These are phyloP conservation scores for Cytospora piceicola DNA, from an alignment of 2,329 filamentous ascomycete species.

Conservation along the genomic window DNA sequence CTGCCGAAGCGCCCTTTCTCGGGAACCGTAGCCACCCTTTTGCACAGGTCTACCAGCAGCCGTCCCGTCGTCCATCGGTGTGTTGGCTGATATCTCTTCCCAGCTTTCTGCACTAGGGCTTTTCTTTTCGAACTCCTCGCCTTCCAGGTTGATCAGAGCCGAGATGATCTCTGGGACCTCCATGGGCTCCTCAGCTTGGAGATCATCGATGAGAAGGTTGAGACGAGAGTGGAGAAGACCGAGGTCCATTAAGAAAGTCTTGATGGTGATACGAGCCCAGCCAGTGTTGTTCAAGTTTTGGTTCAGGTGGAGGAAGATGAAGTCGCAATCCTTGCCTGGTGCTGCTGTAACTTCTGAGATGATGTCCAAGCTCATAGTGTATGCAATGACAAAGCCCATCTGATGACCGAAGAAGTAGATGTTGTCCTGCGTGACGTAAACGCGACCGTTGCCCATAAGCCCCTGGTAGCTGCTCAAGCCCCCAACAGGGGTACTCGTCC, in stretches of 20 bases:
- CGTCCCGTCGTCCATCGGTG: conserved; percentile 63
- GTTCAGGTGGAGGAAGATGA: conserved; percentile 78
- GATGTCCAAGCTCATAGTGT: conserved; percentile 72
- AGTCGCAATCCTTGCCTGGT: conserved; percentile 89
- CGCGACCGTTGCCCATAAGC: conserved; percentile 71
- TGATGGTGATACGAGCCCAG: conserved; percentile 79
- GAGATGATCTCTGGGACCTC: conserved; percentile 71
- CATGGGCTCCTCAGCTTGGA: conserved; percentile 71
- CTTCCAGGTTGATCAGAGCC: conserved; percentile 75
- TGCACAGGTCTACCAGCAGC: conserved; percentile 45
- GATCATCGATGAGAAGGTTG: conserved; percentile 82
- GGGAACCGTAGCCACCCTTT: conserved; percentile 43
- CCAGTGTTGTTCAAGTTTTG: conserved; percentile 66
- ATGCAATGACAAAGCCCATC: conserved; percentile 85
- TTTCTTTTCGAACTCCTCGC: conserved; percentile 58
- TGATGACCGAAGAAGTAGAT: conserved; percentile 98
- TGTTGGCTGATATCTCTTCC: conserved; percentile 75
- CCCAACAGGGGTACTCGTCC: conserved; percentile 61
- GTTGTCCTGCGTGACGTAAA: conserved; percentile 84
- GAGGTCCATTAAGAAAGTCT: conserved; percentile 89
- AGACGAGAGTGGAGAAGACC: conserved; percentile 80
- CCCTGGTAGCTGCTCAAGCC: conserved; percentile 46
- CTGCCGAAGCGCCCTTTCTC: conserved; percentile 41
- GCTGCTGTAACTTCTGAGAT: conserved; percentile 90
- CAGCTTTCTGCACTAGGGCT: conserved; percentile 85